Conservation (phyloP, 352 stramenopile species). For the Pythium plurisporium region DNA sequence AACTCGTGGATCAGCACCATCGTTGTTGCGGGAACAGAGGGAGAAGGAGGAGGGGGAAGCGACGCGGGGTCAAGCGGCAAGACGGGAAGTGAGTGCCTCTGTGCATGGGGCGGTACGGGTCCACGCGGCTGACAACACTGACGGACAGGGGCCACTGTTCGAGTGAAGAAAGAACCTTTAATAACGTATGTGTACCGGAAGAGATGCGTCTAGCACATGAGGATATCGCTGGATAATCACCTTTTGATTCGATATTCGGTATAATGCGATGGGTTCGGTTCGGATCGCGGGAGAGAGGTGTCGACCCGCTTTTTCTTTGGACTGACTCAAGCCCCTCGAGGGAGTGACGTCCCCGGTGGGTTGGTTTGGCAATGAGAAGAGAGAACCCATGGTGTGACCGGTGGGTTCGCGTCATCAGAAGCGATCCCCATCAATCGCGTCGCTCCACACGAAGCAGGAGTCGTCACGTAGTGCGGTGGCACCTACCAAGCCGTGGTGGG, state of each 20-base stretch:
- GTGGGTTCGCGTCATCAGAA: too few species aligned
- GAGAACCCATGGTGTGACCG: too few species aligned
- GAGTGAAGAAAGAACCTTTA: background rate
- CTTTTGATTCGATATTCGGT: background rate
- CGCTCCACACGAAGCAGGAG: too few species aligned
- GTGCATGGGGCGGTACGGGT: background rate
- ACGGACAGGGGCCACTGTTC: conserved; percentile 4
- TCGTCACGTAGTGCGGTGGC: too few species aligned
- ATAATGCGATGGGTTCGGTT: background rate
- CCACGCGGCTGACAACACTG: conserved; percentile 4
- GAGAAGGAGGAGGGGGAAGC: conserved; percentile 4
- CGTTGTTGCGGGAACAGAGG: background rate
- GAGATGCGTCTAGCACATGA: too few species aligned
- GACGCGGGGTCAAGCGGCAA: background rate
- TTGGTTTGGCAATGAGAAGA: too few species aligned
- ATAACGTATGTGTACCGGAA: too few species aligned
- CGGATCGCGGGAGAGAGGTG: conserved; percentile 5
- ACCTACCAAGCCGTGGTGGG: too few species aligned
- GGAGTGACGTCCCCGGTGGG: conserved; percentile 9
- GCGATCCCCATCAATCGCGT: too few species aligned
- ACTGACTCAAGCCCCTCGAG: background rate
- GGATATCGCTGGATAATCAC: too few species aligned
- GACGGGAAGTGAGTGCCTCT: conserved; percentile 2
- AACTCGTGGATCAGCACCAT: conserved; percentile 88
- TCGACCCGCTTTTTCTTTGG: too few species aligned